Evolutionary conservation across 768 basidiomycete species (phyloP).

Genomic region (Lentinula raphanica): DNA sequence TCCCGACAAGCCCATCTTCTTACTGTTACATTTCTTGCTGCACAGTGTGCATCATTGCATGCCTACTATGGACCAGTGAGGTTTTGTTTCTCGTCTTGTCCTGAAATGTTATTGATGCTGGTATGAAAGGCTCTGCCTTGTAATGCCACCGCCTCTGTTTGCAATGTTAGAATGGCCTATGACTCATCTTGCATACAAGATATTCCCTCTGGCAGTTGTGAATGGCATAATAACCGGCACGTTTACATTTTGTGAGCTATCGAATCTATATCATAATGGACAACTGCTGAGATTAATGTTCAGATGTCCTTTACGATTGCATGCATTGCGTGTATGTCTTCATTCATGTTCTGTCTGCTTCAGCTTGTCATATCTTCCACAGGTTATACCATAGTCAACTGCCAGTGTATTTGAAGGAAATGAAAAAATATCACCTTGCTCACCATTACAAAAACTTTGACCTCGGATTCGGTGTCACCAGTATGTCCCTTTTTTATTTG

Average conservation of each 20-base stretch:
- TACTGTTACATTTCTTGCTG: conserved; percentile 85
- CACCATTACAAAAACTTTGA: conserved; percentile 99
- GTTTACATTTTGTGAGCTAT: conserved; percentile 64
- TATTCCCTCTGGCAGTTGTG: conserved; percentile 82
- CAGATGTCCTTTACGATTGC: conserved; percentile 82
- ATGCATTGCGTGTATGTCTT: conserved; percentile 84
- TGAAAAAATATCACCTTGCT: conserved; percentile 97
- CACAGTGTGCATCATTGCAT: conserved; percentile 98
- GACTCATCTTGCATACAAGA: conserved; percentile 71
- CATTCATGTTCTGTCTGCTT: neutral
- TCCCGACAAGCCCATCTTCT: conserved; percentile 75
- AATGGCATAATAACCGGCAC: conserved; percentile 89
- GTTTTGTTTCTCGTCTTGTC: conserved; percentile 5
- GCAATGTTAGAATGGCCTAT: conserved; percentile 73
- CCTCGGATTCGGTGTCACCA: conserved; percentile 95
- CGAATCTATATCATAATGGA: neutral
- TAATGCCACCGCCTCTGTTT: conserved; percentile 94
- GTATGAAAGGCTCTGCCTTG: conserved; percentile 63
- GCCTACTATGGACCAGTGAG: conserved; percentile 90
- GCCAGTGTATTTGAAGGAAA: conserved; percentile 80
- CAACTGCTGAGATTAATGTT: conserved; percentile 4
- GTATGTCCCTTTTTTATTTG: conserved; percentile 27
- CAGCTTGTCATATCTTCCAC: conserved; percentile 12
- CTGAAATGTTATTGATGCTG: neutral
- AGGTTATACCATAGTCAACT: conserved; percentile 83